A percentile compares a stretch with the other conserved stretches of the same genome.
Evolutionary conservation across 345 rosid genomes (phyloP).

Genomic region (Bretschneidera sinensis): DNA sequence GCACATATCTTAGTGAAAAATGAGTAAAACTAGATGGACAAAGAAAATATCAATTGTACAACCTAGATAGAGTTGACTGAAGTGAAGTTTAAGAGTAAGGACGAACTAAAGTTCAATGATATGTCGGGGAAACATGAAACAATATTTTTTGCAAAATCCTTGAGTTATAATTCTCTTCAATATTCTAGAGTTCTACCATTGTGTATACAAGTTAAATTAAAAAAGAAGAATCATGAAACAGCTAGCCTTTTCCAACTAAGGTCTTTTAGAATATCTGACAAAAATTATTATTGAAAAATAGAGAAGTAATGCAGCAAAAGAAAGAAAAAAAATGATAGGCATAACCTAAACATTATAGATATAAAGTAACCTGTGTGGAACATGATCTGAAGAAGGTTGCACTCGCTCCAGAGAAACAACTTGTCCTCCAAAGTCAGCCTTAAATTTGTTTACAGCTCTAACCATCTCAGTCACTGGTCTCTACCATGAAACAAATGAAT

Average conservation of each 20-base stretch:
- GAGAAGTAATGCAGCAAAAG: not conserved
- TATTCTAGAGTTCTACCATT: not conserved
- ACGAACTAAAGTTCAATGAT: not conserved
- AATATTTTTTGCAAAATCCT: not conserved
- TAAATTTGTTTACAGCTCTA: slow-evolving; percentile 88
- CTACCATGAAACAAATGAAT: slow-evolving; percentile 31
- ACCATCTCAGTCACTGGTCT: slow-evolving; percentile 82
- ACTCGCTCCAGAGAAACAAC: slow-evolving; percentile 80
- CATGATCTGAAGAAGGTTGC: slow-evolving; percentile 93
- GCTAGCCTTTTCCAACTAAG: too few relatives aligned
- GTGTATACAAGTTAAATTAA: not conserved
- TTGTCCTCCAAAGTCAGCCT: slow-evolving; percentile 94
- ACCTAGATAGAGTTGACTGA: too few relatives aligned
- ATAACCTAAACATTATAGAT: not conserved
- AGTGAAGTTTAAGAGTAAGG: not conserved
- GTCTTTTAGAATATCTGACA: too few relatives aligned
- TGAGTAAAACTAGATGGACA: too few relatives aligned
- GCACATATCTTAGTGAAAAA: too few relatives aligned
- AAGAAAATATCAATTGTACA: too few relatives aligned
- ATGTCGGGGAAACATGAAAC: not conserved
- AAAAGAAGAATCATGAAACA: too few relatives aligned
- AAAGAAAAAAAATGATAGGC: not conserved
- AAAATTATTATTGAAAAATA: too few relatives aligned
- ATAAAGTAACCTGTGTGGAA: slow-evolving; percentile 71
- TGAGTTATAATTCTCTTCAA: not conserved